phyloP scores from a whole-genome alignment of 2,329 filamentous ascomycete species.

The Kalaharituber pfeilii region DNA sequence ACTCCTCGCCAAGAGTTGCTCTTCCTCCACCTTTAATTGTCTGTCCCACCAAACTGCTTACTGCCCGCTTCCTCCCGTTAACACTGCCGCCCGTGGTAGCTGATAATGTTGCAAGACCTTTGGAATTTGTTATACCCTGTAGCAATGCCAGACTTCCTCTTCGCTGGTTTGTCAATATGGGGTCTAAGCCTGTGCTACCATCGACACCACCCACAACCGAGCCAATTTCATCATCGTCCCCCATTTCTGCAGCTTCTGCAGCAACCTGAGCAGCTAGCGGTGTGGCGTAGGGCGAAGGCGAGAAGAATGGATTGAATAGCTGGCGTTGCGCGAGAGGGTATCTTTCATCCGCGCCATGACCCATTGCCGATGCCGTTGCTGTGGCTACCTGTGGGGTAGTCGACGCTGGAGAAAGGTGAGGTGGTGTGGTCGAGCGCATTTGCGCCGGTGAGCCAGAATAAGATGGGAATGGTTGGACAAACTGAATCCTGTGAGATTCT shows the following conservation, averaged over 20 bases:
- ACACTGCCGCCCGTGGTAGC: not conserved
- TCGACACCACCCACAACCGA: constrained; percentile 18
- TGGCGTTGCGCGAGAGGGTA: constrained; percentile 5
- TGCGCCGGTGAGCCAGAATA: not conserved
- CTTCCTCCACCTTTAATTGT: constrained; percentile 15
- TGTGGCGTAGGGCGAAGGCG: constrained; percentile 11
- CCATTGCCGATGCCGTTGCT: too few species aligned
- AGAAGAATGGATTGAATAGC: constrained; percentile 11
- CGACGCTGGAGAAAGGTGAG: not conserved
- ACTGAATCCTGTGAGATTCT: not conserved
- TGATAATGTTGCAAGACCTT: not conserved
- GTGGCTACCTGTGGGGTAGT: not conserved
- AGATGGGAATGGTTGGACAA: not conserved
- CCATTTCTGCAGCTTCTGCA: constrained; percentile 8
- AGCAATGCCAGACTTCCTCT: constrained; percentile 2
- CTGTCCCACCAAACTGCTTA: not conserved
- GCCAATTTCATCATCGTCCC: constrained; percentile 9
- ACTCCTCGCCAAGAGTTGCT: constrained; percentile 3
- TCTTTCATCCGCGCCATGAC: too few species aligned
- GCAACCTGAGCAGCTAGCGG: constrained; percentile 16
- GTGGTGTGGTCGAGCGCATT: not conserved
- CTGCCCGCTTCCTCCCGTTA: constrained; percentile 1
- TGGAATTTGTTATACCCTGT: not conserved
- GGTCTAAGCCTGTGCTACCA: constrained; percentile 17
- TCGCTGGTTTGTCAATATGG: constrained; percentile 2